Evolutionary conservation across 345 rosid species (phyloP).

Genomic region (Syzygium jambos): DNA sequence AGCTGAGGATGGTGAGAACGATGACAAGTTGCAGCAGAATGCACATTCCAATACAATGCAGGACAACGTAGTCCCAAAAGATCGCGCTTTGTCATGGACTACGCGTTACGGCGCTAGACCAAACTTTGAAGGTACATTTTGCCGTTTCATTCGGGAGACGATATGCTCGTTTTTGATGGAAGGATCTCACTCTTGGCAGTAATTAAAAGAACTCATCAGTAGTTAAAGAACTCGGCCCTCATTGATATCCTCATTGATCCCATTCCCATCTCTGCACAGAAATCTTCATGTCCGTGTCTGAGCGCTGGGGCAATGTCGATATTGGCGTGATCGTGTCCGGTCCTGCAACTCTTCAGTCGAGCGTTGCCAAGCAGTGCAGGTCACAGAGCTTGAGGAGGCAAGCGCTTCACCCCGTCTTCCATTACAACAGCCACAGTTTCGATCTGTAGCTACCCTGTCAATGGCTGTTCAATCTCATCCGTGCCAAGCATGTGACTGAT

Average conservation of each 20-base stretch:
- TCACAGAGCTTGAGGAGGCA: slow-evolving; percentile 38
- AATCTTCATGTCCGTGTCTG: slow-evolving; percentile 37
- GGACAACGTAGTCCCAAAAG: slow-evolving; percentile 1
- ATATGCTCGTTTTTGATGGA: not conserved
- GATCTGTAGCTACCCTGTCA: slow-evolving; percentile 30
- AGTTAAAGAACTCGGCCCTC: not conserved
- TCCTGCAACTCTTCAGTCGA: slow-evolving; percentile 58
- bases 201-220: not conserved
- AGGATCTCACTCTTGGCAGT: not conserved
- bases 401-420: slow-evolving; percentile 40
- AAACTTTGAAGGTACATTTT: slow-evolving; percentile 51
- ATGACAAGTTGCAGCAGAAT: not conserved
- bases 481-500: not conserved
- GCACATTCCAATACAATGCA: not conserved
- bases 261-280: slow-evolving; percentile 30
- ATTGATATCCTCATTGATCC: not conserved
- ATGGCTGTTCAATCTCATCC: not conserved
- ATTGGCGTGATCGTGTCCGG: slow-evolving; percentile 87
- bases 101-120: slow-evolving; percentile 62
- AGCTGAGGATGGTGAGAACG: not conserved
- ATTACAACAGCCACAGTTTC: slow-evolving; percentile 80
- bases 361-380: slow-evolving; percentile 77
- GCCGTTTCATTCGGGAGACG: not conserved
- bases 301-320: slow-evolving; percentile 61
- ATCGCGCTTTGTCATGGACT: slow-evolving; percentile 9